Percentiles rank a stretch among this genome's conserved stretches.
These are phyloP conservation scores for Trypethelium eluteriae DNA, from an alignment of 495 filamentous ascomycete genomes.

Conservation along the genomic window DNA sequence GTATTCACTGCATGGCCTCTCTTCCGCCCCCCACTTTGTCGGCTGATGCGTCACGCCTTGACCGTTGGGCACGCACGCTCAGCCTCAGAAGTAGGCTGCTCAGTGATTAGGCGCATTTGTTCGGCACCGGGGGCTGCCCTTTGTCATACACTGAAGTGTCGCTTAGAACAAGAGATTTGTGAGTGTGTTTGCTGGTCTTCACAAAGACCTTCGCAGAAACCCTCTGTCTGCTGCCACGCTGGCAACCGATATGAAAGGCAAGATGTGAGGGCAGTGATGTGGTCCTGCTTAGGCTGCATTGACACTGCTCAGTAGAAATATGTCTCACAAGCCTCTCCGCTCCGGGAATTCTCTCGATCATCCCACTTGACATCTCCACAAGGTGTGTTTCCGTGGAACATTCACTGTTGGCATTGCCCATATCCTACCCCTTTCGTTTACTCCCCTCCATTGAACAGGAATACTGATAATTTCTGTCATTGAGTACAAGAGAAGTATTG, in stretches of 20 bases:
- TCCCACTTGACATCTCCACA: constrained; percentile 20
- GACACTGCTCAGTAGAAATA: constrained; percentile 17
- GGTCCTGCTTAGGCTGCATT: constrained; percentile 7
- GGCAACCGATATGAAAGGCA: constrained; percentile 20
- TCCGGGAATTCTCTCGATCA: constrained; percentile 19
- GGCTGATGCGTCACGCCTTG: constrained; percentile 8
- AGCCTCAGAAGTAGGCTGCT: not conserved
- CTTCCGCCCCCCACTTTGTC: not conserved
- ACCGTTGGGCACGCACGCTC: not conserved
- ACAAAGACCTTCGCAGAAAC: constrained; percentile 4
- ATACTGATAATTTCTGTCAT: not conserved
- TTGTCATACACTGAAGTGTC: not conserved
- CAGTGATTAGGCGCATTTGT: not conserved
- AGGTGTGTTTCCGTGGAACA: constrained; percentile 8
- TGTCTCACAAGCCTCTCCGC: constrained; percentile 23
- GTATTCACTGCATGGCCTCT: constrained; percentile 5
- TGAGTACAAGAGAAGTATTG: not conserved
- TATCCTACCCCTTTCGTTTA: constrained; percentile 10
- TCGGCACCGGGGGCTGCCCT: constrained; percentile 1
- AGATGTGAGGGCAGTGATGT: constrained; percentile 25
- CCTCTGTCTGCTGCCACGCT: constrained; percentile 14
- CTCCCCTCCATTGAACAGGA: not conserved
- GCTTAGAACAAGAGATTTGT: constrained; percentile 6
- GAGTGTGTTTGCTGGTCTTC: not conserved
- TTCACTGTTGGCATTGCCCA: constrained; percentile 23